phyloP scores from a whole-genome alignment of 2,329 filamentous ascomycete genomes.

The Aspergillus ochraceus region DNA sequence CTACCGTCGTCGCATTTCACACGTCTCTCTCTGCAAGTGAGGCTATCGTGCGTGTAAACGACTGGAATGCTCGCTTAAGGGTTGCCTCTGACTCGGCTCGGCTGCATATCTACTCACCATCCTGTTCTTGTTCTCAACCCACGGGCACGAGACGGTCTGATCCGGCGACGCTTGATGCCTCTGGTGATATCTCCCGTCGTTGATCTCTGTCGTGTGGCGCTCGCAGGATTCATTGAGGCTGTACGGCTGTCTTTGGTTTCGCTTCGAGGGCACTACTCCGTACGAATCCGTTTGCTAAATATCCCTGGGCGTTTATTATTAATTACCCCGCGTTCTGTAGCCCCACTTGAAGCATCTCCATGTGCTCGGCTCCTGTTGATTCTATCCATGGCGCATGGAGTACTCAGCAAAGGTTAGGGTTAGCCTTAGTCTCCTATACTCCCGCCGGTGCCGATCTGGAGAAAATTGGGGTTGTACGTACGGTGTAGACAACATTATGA shows the following conservation, averaged over 20 bases:
- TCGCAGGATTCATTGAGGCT: not conserved
- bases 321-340: too few species aligned
- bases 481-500: too few species aligned
- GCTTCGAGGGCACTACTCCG: not conserved
- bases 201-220: not conserved
- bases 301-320: not conserved
- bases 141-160: conserved; percentile 15
- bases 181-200: not conserved
- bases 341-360: too few species aligned
- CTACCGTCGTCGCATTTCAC: conserved; percentile 19
- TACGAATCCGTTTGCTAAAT: not conserved
- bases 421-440: too few species aligned
- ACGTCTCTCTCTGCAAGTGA: conserved; percentile 19
- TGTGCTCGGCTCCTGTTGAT: too few species aligned
- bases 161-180: conserved; percentile 8
- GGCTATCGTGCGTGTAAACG: conserved; percentile 10
- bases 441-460: too few species aligned
- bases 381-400: too few species aligned
- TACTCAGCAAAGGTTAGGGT: too few species aligned
- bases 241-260: not conserved
- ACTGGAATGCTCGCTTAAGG: conserved; percentile 4
- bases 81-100: not conserved
- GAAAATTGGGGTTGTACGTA: too few species aligned
- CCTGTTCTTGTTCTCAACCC: conserved; percentile 17
- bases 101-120: conserved; percentile 8